Conservation (phyloP, 176 grass and related monocot genomes). For the Phyllostachys edulis region DNA sequence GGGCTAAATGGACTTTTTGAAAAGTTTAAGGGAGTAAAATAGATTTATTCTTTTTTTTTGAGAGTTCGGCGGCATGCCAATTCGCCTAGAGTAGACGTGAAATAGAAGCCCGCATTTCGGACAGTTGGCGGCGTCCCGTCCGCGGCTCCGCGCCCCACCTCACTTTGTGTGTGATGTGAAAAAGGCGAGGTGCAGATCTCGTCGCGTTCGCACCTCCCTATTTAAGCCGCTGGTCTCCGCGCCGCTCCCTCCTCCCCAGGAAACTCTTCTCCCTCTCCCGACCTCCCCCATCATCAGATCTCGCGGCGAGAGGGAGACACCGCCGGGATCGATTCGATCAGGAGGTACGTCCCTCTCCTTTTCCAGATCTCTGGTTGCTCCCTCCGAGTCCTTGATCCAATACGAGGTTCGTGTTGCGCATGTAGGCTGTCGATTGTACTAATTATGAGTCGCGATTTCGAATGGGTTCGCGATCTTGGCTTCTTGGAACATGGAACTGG, state of each 20-base stretch:
- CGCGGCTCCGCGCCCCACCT: not conserved
- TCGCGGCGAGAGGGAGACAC: not conserved
- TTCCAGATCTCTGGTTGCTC: not conserved
- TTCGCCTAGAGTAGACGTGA: too few relatives aligned
- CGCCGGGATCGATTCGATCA: not conserved
- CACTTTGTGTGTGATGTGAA: not conserved
- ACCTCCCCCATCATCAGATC: not conserved
- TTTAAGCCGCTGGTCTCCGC: not conserved
- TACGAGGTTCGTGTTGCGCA: not conserved
- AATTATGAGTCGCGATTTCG: not conserved
- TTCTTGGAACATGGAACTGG: not conserved
- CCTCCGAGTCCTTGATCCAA: not conserved
- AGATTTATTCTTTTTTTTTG: too few relatives aligned
- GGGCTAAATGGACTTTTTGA: too few relatives aligned
- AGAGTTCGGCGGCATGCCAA: too few relatives aligned
- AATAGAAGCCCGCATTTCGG: not conserved
- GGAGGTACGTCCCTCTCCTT: not conserved
- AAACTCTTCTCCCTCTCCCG: not conserved
- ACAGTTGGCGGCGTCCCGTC: not conserved
- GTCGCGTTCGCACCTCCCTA: not conserved
- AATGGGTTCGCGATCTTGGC: not conserved
- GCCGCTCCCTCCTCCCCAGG: not conserved
- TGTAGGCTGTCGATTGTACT: not conserved
- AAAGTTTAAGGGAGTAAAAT: too few relatives aligned
- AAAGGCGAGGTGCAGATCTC: not conserved